Conservation (phyloP, 208 protist genomes). For the Lotmaria passim region DNA sequence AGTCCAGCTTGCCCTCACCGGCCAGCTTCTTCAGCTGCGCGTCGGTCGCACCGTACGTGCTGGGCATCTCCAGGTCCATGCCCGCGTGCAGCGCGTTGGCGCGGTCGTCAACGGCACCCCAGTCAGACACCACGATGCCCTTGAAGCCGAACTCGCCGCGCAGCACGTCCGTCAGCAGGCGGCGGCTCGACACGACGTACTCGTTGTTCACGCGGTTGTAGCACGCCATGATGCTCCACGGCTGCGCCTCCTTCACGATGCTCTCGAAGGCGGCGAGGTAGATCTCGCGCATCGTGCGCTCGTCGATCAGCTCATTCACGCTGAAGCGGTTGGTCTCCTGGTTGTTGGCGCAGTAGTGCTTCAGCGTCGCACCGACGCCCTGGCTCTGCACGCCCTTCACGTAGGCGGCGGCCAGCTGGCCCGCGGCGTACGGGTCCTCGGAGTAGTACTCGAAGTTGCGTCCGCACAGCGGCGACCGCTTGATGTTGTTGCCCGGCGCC, state of each 20-base stretch:
- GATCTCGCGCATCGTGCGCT: conserved; percentile 49
- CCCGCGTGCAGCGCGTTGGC: conserved; percentile 35
- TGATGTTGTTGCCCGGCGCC: conserved; percentile 25
- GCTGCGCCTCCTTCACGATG: conserved; percentile 25
- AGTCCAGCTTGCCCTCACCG: conserved; percentile 40
- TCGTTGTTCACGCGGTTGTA: conserved; percentile 47
- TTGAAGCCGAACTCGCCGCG: conserved; percentile 52
- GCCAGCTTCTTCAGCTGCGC: conserved; percentile 21
- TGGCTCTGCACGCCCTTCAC: conserved; percentile 39
- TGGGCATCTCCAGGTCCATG: conserved; percentile 68
- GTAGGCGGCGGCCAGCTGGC: conserved; percentile 7
- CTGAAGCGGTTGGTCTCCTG: conserved; percentile 37
- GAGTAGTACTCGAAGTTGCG: conserved; percentile 60
- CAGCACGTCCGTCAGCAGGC: conserved; percentile 37
- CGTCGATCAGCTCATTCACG: conserved; percentile 24
- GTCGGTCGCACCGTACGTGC: conserved; percentile 29
- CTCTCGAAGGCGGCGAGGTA: conserved; percentile 49
- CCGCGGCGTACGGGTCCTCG: conserved; percentile 40
- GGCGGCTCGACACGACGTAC: conserved; percentile 48
- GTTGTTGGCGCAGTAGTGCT: conserved; percentile 55
- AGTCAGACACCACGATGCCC: conserved; percentile 55
- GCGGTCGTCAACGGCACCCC: conserved; percentile 62
- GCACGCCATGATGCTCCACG: conserved; percentile 33
- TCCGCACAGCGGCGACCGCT: conserved; percentile 36
- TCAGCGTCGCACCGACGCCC: conserved; percentile 38